A percentile compares a stretch with the other conserved stretches of the same genome.
Evolutionary conservation across 257 asterid species (phyloP).

Genomic region (Solanum pennellii): DNA sequence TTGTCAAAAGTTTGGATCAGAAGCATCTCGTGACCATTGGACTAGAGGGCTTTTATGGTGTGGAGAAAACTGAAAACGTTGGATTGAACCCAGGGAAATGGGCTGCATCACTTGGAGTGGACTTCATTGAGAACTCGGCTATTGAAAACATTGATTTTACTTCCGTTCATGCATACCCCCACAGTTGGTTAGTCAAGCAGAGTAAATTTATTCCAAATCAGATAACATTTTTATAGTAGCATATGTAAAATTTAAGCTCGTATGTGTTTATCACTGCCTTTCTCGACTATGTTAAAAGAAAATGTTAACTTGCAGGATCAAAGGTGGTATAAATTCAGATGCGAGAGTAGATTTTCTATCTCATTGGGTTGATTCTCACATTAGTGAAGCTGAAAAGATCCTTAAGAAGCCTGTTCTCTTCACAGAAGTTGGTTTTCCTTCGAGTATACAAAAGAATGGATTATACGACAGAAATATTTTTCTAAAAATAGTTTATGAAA

Average conservation of each 20-base stretch:
- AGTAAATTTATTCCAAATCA: neutral
- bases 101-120: conserved; percentile 54
- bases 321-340: neutral
- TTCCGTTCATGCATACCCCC: conserved; percentile 56
- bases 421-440: conserved; percentile 24
- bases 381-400: conserved; percentile 11
- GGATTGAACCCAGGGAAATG: conserved; percentile 44
- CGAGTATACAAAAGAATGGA: neutral
- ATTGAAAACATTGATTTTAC: conserved; percentile 45
- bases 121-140: conserved; percentile 38
- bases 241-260: neutral
- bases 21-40: conserved; percentile 46
- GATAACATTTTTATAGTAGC: neutral
- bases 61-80: conserved; percentile 16
- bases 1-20: conserved; percentile 35
- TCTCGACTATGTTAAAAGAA: neutral
- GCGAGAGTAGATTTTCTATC: conserved; percentile 10
- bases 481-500: conserved; percentile 14
- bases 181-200: conserved; percentile 35
- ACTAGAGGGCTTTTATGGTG: conserved; percentile 45
- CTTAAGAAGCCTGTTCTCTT: conserved; percentile 28
- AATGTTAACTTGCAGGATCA: neutral
- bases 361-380: conserved; percentile 25
- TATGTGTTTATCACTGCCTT: neutral
- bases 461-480: conserved; percentile 7